Evolutionary conservation across 2,329 filamentous ascomycete species (phyloP), one percentile per base, ranked within the genome.

Genomic region (Cladosporium sp.): DNA sequence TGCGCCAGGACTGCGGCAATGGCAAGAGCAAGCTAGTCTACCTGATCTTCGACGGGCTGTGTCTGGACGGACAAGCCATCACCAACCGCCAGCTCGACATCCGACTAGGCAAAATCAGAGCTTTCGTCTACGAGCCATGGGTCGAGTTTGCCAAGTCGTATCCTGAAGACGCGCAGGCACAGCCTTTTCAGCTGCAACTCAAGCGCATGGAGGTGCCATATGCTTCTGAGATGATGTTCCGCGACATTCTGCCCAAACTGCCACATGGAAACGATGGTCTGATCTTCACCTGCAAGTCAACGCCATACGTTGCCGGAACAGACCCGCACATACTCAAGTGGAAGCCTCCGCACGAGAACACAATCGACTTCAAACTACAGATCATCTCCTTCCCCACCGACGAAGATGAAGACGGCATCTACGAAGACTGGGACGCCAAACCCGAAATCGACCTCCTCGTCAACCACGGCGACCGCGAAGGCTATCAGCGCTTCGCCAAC

Each of bases 291-390:
- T 96, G 93, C 75, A 86, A 90, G 62, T 88, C 85, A 66, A 91
- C 90, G 17, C 82, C 87, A 9, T 99, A 99, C 77, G 87, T 87
- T 66, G 87, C 89, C 64, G 94, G 94, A 64, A 99, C 94, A 12
- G 94, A 99, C 73, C 84, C 84, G 50, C 88, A 96, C 71, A 99
- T 97, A 62, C 79, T 99, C 37, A 99, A 99, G 74, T 99, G 94
- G 94, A 99, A 99, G 75, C 91, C 93, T 0, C 90, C 91, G 3
- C 81, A 90, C 63, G 94, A 99, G 73, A 99, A 99, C 76, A 96
- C 91, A 0, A 85, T 99, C 65, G 94, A 99, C 72, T 97, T 96
- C 72, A 83, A 88, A 40, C 81, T 97, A 66, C 83, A 83, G 52
- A 81, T 99, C 42, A 77, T 74, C 55, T 79, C 82, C 12, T 97